Base-by-base conservation (phyloP, 2,329 filamentous ascomycete genomes). In the Aspergillus ruber region DNA sequence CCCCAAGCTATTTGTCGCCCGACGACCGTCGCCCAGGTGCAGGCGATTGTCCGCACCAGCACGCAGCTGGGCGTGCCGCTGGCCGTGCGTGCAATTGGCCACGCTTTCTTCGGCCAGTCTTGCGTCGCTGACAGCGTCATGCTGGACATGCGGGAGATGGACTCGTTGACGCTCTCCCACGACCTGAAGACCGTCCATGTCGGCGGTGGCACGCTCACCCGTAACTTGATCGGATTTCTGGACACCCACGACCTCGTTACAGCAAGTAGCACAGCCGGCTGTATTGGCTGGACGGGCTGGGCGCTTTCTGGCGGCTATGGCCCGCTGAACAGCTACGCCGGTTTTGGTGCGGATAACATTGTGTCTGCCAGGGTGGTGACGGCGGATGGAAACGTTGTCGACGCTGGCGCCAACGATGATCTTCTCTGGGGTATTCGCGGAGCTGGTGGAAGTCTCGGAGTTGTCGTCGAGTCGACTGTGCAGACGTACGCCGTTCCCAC, bases 51-150 rank as follows among this genome's bases (percentile, higher is more conserved):
- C 40, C 40, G 21, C 9, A 1, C 40, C 8, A n/a, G 12, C 6
- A 25, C 40, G 12, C 5, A 17, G 7, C 21, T 25, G 10, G 15
- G 15, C 20, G 20, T 52, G 2, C 27, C 50, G 20, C 17, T 58
- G 17, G 42, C 45, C 15, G 47, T 58, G 12, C 55, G 55, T 12
- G 48, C 43, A n/a, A 54, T 55, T 10, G 55, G 56, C 13, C 53
- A 57, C 18, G 51, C 57, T 40, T 45, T 54, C 43, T 53, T 45
- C 15, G 56, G 54, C n/a, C 54, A 51, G 20, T 42, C 42, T 9
- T 9, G 42, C 8, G 33, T 52, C 20, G 13, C 39, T 4, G 41
- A 47, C 6, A 48, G 46, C 27, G 43, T 56, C 15, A 38, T 46
- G 23, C 50, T 59, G 45, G 48, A 55, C 49, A 39, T 53, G 33